Percentiles rank a stretch among this genome's conserved stretches.
phyloP scores from a whole-genome alignment of 2,329 filamentous ascomycete genomes.

The Hypoxylon sp. region DNA sequence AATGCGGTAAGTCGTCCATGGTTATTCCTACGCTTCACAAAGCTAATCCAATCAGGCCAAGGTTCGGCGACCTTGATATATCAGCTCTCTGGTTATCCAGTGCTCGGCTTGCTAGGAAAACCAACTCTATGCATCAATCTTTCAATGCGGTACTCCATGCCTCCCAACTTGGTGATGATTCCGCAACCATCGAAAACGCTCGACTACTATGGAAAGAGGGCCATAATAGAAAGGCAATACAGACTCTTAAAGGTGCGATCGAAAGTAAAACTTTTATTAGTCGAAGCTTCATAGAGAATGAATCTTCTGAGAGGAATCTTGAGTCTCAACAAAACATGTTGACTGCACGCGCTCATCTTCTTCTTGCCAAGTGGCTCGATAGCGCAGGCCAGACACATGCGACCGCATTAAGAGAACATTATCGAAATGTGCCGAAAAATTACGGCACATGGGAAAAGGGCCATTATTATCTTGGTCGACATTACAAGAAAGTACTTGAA shows the following conservation, averaged over 20 bases:
- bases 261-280: conserved; percentile 77
- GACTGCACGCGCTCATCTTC: conserved; percentile 80
- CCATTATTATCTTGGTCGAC: conserved; percentile 94
- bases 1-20: conserved; percentile 61
- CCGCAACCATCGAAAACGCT: conserved; percentile 93
- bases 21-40: conserved; percentile 9
- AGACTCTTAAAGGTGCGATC: conserved; percentile 87
- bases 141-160: conserved; percentile 95
- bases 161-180: conserved; percentile 81
- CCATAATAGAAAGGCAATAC: conserved; percentile 93
- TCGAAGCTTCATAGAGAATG: conserved; percentile 48
- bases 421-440: conserved; percentile 80
- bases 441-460: conserved; percentile 88
- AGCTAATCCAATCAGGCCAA: conserved; percentile 52
- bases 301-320: conserved; percentile 51
- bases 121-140: conserved; percentile 82
- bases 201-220: conserved; percentile 92
- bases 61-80: conserved; percentile 76
- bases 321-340: conserved; percentile 66
- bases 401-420: conserved; percentile 79
- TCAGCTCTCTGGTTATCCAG: conserved; percentile 87
- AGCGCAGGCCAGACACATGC: conserved; percentile 92
- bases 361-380: conserved; percentile 97
- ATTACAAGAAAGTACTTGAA: conserved; percentile 96
- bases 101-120: conserved; percentile 85